phyloP scores from a whole-genome alignment of 1,284 basidiomycete genomes.

The Cryptococcus sp. region DNA sequence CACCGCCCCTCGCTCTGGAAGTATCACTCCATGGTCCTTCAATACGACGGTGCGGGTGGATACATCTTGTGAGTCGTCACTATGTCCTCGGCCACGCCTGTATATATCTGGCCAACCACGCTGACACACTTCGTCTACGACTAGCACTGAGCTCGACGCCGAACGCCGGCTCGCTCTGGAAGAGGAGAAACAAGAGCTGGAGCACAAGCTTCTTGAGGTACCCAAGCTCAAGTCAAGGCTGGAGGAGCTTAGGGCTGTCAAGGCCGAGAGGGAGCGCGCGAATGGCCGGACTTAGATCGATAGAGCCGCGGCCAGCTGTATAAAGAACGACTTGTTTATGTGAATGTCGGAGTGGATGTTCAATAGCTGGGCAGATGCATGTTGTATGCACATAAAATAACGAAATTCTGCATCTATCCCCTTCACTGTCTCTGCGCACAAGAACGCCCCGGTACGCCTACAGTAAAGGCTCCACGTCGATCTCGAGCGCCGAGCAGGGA shows the following conservation, averaged over 20 bases:
- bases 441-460: slow-evolving; percentile 49
- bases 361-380: background rate
- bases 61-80: too few relatives aligned
- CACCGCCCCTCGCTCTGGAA: slow-evolving; percentile 93
- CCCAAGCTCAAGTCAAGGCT: slow-evolving; percentile 77
- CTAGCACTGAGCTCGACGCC: slow-evolving; percentile 83
- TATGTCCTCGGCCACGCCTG: too few relatives aligned
- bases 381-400: background rate
- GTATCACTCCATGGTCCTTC: slow-evolving; percentile 87
- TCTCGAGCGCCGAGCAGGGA: slow-evolving; percentile 94
- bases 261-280: slow-evolving; percentile 33
- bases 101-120: too few relatives aligned
- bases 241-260: slow-evolving; percentile 58
- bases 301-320: background rate
- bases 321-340: too few relatives aligned
- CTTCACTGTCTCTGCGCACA: too few relatives aligned
- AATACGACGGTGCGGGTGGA: slow-evolving; percentile 64
- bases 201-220: slow-evolving; percentile 76
- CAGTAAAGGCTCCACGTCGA: slow-evolving; percentile 88
- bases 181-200: slow-evolving; percentile 85
- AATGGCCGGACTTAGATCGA: background rate
- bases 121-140: slow-evolving; percentile 5
- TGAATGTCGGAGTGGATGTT: too few relatives aligned
- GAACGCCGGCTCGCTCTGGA: slow-evolving; percentile 87
- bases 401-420: too few relatives aligned